phyloP scores from a whole-genome alignment of 129 eudicot species.

The Chrysanthemum makinoi region DNA sequence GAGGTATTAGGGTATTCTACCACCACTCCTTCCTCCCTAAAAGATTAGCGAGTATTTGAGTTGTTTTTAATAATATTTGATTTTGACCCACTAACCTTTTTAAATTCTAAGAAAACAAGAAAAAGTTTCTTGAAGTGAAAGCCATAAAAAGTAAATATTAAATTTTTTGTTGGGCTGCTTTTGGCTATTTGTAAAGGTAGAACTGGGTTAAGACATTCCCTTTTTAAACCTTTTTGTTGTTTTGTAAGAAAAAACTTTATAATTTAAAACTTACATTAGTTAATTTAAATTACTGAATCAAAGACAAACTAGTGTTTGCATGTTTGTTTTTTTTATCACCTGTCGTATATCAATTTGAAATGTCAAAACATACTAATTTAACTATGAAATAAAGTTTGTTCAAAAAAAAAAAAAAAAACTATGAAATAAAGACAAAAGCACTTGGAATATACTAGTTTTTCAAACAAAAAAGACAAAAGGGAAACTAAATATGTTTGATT shows the following conservation, averaged over 20 bases:
- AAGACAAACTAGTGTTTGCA: not conserved
- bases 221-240: slow-evolving; percentile 1
- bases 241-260: not conserved
- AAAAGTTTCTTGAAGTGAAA: slow-evolving; percentile 19
- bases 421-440: not conserved
- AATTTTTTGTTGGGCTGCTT: slow-evolving; percentile 28
- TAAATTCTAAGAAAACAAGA: slow-evolving; percentile 12
- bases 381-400: not conserved
- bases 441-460: too few relatives aligned
- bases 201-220: slow-evolving; percentile 8
- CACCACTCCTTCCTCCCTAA: too few relatives aligned
- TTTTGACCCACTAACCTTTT: slow-evolving; percentile 18
- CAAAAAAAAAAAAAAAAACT: too few relatives aligned
- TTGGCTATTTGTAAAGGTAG: slow-evolving; percentile 24
- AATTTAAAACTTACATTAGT: not conserved
- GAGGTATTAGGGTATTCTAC: too few relatives aligned
- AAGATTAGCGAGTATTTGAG: not conserved
- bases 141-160: slow-evolving; percentile 5
- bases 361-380: slow-evolving; percentile 5
- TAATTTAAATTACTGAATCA: not conserved
- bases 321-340: not conserved
- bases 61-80: not conserved
- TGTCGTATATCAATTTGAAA: slow-evolving; percentile 7
- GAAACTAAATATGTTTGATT: too few relatives aligned
- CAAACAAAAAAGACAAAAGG: not conserved